These are phyloP conservation scores for Phyllosticta citribraziliensis DNA, from an alignment of 2,329 filamentous ascomycete genomes.

Conservation along the genomic window DNA sequence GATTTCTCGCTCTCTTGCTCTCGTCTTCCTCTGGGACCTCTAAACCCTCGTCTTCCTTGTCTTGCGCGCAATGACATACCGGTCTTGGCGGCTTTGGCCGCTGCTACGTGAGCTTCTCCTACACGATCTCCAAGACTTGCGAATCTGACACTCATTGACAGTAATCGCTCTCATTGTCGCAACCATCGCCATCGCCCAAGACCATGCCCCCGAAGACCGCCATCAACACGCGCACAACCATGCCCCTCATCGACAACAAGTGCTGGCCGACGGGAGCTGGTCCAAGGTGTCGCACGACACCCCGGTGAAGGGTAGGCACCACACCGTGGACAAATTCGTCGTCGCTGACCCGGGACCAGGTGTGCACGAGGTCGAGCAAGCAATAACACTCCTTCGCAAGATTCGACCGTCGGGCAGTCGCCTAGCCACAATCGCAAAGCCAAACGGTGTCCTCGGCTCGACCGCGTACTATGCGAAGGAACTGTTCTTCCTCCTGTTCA, in stretches of 20 bases:
- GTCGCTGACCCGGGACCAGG: slow-evolving; percentile 13
- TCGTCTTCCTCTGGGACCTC: neutral
- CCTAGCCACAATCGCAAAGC: slow-evolving; percentile 37
- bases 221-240: neutral
- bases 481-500: slow-evolving; percentile 53
- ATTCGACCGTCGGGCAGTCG: slow-evolving; percentile 31
- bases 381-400: slow-evolving; percentile 30
- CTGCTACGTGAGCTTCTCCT: slow-evolving; percentile 7
- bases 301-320: neutral
- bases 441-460: slow-evolving; percentile 48
- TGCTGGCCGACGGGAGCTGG: slow-evolving; percentile 3
- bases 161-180: slow-evolving; percentile 24
- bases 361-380: slow-evolving; percentile 27
- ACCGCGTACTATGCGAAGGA: slow-evolving; percentile 52
- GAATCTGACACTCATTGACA: slow-evolving; percentile 11
- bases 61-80: slow-evolving; percentile 6
- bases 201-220: slow-evolving; percentile 5
- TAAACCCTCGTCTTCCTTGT: neutral
- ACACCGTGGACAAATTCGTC: neutral
- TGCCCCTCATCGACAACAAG: neutral
- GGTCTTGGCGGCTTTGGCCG: slow-evolving; percentile 9
- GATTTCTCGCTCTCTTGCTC: neutral
- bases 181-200: slow-evolving; percentile 18
- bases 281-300: slow-evolving; percentile 1
- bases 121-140: neutral